These are phyloP conservation scores for Vigna trinervia DNA, from an alignment of 306 rosid genomes.

Conservation along the genomic window DNA sequence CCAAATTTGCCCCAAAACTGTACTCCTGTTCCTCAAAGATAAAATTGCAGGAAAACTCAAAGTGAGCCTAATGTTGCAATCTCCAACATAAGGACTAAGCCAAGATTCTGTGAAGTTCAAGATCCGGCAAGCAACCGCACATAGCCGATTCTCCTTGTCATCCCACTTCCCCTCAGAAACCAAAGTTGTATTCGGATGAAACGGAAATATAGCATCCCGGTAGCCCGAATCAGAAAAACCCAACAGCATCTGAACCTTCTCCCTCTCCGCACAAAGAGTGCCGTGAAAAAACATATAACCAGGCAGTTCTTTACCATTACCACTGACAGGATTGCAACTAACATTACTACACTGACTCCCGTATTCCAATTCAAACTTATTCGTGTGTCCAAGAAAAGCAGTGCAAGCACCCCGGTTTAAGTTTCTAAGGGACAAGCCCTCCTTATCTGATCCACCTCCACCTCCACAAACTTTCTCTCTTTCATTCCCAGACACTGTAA, in stretches of 20 bases:
- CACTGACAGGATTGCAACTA: constrained; percentile 66
- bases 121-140: constrained; percentile 71
- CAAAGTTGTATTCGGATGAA: constrained; percentile 58
- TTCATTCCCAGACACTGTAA: constrained; percentile 53
- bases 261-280: constrained; percentile 52
- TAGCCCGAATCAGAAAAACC: constrained; percentile 56
- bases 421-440: constrained; percentile 45
- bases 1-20: constrained; percentile 69
- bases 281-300: constrained; percentile 51
- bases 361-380: constrained; percentile 64
- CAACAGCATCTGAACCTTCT: constrained; percentile 68
- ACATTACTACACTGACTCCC: constrained; percentile 58
- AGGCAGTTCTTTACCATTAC: constrained; percentile 53
- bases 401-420: constrained; percentile 49
- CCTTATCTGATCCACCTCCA: constrained; percentile 48
- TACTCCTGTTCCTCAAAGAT: constrained; percentile 67
- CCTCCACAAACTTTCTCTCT: constrained; percentile 53
- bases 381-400: constrained; percentile 40
- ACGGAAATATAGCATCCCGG: constrained; percentile 48
- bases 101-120: constrained; percentile 56
- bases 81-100: constrained; percentile 65
- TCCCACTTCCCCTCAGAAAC: constrained; percentile 87
- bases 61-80: constrained; percentile 63
- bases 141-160: constrained; percentile 62
- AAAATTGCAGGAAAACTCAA: constrained; percentile 62